Evolutionary conservation across 345 rosid species (phyloP), one percentile per base, ranked within the genome.

Genomic region (Pistacia atlantica): DNA sequence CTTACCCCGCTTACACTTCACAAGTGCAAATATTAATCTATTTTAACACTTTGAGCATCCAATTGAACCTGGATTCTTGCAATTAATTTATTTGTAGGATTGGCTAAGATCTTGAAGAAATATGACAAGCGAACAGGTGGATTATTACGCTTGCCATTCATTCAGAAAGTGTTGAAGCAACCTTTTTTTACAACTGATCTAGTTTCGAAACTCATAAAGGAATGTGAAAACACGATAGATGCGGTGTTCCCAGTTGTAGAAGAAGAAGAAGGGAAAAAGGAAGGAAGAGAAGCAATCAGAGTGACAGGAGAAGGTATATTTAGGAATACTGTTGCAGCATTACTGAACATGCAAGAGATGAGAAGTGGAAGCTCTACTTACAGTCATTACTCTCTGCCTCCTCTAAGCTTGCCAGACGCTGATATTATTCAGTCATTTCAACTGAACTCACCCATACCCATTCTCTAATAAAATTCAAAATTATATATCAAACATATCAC

Each of bases 61-160:
- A 31, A 31, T 31, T 31, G 33, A 31, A 31, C 33, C 33, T 31
- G 33, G 33, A 31, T 31, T 31, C 33, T 31, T 31, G 33, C 33
- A 31, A 31, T 31, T 31, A 31, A 31, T 31, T 31, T 31, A n/a
- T 4, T 38, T 80, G 80, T 56, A 93, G 98, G 98, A 35, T 69
- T 93, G 70, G 90, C 91, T 0, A 95, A 95, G 91, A 95, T 95
- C 46, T 20, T 93, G 86, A 95, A 95, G 89, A 95, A 95, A 77
- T 95, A 91, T 57, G 98, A 95, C 82, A 95, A 93, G 88, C 79
- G 85, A 83, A 95, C 87, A 0, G 85, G 97, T 7, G 85, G 90
- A 1, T 61, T 84, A 46, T 46, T 95, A 72, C 82, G 97, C 56
- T 79, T 86, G 69, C 83, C 90, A 8, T 93, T 87, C 79, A 93